Evolutionary conservation across 2,329 filamentous ascomycete species (phyloP), one percentile per base, ranked within the genome.

Genomic region (Microcera coccophila): DNA sequence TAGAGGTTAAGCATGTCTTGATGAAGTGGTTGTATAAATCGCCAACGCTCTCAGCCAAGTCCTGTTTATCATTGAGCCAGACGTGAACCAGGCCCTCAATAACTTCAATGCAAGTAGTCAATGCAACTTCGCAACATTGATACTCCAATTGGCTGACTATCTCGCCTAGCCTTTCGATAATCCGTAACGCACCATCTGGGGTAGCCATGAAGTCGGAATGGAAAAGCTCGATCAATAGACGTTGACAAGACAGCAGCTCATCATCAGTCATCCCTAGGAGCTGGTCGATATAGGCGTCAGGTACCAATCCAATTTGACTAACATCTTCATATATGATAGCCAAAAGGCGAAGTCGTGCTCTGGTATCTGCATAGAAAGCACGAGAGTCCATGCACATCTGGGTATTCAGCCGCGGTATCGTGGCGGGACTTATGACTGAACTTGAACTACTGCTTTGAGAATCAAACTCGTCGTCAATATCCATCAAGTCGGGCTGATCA

Each of bases 21-120:
- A 90, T 76, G 51, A 93, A 84, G 70, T 89, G 88, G 34, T 78
- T 69, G 62, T 97, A 97, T 16, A 96, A 69, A 47, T 94, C 84
- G 16, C 81, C 77, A 3, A 84, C 87, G 31, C 78, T 73, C 3
- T 79, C 76, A n/a, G 75, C 75, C 3, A 95, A 69, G 1, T 80
- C 71, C 24, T 76, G 74, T 17, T 72, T 69, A 31, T 76, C 72
- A 17, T 78, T 72, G 2, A 74, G 67, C 87, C 87, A 93, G 29
- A 79, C 68, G 11, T 68, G 63, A 29, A 80, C 76, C 39, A 88
- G 74, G 26, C 76, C 79, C 39, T 77, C 69, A 61, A 95, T 76
- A 41, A 87, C 68, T 36, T 84, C 78, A 18, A 95, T 72, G 49
- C 82, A 84, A 15, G 82, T 70, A 34, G 75, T 76, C 37, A 89